Percentiles rank a stretch among this genome's conserved stretches.
phyloP scores from a whole-genome alignment of 2,329 filamentous ascomycete genomes.

The Colletotrichum gigasporum region DNA sequence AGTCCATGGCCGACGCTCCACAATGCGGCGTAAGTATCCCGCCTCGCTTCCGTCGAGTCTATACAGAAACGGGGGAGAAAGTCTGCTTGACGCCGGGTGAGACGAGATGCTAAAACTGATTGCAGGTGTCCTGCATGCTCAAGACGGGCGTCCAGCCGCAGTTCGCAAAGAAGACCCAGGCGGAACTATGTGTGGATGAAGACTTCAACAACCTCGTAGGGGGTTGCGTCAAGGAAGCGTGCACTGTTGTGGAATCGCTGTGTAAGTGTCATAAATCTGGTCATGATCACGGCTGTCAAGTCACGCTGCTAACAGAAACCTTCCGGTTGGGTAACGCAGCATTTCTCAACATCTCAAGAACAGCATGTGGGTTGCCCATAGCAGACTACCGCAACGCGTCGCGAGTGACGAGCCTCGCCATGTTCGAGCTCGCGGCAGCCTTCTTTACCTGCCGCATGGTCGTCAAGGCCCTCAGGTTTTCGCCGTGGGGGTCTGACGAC shows the following conservation, averaged over 20 bases:
- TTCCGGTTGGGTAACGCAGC: not conserved
- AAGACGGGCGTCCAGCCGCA: constrained; percentile 9
- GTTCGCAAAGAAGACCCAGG: constrained; percentile 3
- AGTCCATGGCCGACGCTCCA: constrained; percentile 12
- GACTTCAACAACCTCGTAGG: constrained; percentile 6
- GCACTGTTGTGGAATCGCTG: not conserved
- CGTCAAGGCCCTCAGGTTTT: not conserved
- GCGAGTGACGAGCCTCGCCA: constrained; percentile 5
- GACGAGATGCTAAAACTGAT: not conserved
- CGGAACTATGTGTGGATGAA: constrained; percentile 10
- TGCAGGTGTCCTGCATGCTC: not conserved
- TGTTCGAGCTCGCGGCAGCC: not conserved
- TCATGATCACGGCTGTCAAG: accelerated
- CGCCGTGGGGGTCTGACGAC: constrained; percentile 4
- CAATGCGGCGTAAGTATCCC: constrained; percentile 10
- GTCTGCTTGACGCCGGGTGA: not conserved
- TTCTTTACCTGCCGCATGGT: constrained; percentile 7
- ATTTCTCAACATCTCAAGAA: constrained; percentile 19
- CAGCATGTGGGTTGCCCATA: constrained; percentile 2
- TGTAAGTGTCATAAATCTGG: not conserved
- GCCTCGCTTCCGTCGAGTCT: not conserved
- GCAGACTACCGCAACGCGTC: constrained; percentile 3
- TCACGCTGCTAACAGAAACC: not conserved
- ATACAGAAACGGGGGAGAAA: too few relatives aligned
- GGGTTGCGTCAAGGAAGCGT: not conserved